Evolutionary conservation across 2,329 filamentous ascomycete species (phyloP).

Genomic region (Penicillium fuscoglaucum): DNA sequence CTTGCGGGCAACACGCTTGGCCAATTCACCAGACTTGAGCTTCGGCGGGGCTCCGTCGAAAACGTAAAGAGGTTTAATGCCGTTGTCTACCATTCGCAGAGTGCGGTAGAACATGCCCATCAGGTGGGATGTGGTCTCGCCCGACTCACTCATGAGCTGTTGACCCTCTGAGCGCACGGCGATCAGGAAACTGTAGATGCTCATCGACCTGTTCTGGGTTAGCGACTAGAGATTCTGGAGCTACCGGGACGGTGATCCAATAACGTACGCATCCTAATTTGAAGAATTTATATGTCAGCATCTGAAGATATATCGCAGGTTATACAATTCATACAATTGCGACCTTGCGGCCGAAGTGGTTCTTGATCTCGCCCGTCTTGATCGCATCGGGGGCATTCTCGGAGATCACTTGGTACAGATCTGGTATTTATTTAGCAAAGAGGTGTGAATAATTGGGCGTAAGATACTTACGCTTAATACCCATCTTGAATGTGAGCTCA

Average conservation of each 20-base stretch:
- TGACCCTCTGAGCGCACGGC: slow-evolving; percentile 96
- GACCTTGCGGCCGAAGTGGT: slow-evolving; percentile 97
- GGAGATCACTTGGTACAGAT: slow-evolving; percentile 77
- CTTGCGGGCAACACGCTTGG: slow-evolving; percentile 94
- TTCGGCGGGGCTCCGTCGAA: slow-evolving; percentile 97
- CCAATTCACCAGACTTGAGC: slow-evolving; percentile 94
- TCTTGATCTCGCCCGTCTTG: slow-evolving; percentile 98
- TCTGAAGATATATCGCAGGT: slow-evolving; percentile 8
- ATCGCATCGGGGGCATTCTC: slow-evolving; percentile 94
- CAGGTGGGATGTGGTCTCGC: slow-evolving; percentile 94
- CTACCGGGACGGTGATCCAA: slow-evolving; percentile 3
- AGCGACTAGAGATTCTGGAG: slow-evolving; percentile 11
- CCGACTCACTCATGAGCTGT: slow-evolving; percentile 90
- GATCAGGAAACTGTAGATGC: slow-evolving; percentile 97
- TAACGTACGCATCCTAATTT: slow-evolving; percentile 58
- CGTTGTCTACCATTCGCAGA: slow-evolving; percentile 95
- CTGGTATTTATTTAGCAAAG: slow-evolving; percentile 45
- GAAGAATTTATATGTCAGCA: slow-evolving; percentile 16
- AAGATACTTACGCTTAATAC: slow-evolving; percentile 51
- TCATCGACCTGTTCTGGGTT: slow-evolving; percentile 72
- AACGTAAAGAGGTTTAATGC: slow-evolving; percentile 97
- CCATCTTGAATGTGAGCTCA: slow-evolving; percentile 39
- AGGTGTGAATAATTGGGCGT: slow-evolving; percentile 50
- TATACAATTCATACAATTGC: slow-evolving; percentile 68
- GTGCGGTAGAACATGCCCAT: slow-evolving; percentile 99